A percentile compares a stretch with the other conserved stretches of the same genome.
phyloP scores from a whole-genome alignment of 352 stramenopile species.

The Globisporangium lucens region DNA sequence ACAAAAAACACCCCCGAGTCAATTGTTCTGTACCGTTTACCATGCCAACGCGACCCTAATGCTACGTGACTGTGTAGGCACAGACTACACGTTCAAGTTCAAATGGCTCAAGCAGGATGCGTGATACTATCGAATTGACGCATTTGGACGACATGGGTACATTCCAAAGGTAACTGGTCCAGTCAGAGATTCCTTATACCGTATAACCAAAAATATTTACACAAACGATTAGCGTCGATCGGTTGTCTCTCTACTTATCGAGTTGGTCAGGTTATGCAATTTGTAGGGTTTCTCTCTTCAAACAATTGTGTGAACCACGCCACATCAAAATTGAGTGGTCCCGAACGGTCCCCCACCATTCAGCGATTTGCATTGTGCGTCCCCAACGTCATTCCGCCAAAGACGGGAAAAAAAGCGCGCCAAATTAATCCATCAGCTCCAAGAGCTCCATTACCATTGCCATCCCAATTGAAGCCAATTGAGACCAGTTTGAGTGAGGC shows the following conservation, averaged over 20 bases:
- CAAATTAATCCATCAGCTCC: not conserved
- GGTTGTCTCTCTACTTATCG: too few relatives aligned
- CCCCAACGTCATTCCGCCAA: not conserved
- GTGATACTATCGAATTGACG: not conserved
- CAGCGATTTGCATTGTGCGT: not conserved
- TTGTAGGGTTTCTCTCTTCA: too few relatives aligned
- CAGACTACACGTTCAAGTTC: slow-evolving; percentile 7
- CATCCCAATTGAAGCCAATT: too few relatives aligned
- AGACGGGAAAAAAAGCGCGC: too few relatives aligned
- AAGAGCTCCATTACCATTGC: not conserved
- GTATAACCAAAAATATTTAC: too few relatives aligned
- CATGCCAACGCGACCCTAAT: too few relatives aligned
- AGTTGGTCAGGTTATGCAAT: too few relatives aligned
- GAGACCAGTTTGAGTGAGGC: too few relatives aligned
- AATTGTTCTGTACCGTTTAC: not conserved
- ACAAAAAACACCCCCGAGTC: not conserved
- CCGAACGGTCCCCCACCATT: not conserved
- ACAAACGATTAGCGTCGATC: too few relatives aligned
- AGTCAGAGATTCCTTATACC: too few relatives aligned
- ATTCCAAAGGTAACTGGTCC: too few relatives aligned
- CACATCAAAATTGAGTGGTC: not conserved
- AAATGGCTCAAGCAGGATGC: not conserved
- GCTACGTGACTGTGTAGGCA: not conserved
- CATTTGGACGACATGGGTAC: not conserved
- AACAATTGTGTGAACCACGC: not conserved